Base-by-base conservation (phyloP, 768 basidiomycete genomes). In the Kwoniella mangroviensis region DNA sequence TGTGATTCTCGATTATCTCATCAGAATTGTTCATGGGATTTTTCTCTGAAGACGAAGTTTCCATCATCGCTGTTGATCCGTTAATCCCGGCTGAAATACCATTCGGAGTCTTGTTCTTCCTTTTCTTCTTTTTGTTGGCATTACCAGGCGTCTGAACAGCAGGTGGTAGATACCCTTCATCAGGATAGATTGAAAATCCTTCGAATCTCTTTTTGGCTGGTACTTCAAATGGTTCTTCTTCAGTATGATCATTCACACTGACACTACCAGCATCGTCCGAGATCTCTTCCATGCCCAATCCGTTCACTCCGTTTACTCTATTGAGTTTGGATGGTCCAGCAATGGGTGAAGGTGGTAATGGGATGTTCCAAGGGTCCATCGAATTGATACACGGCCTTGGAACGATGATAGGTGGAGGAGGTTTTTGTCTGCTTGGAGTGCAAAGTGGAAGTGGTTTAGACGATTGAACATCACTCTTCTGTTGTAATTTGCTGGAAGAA, bases 151-250 rank as follows among this genome's bases (percentile, higher is more conserved):
- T 43, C 21, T 53, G 59, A 40, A 58, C 21, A 3, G 64, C 59
- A 11, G 59, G n/a, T 19, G 78, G 75, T 1, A 79, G 63, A 56
- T 77, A 79, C 3, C 78, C 78, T 41, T 75, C 78, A 57, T 79
- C 78, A 1, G 78, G 78, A 6, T 73, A 75, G 41, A 76, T 76
- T 9, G 72, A 75, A 42, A 70, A 79, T 10, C 75, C 75, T 13
- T 67, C 70, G 19, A 52, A 68, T 15, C 53, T 70, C 57, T 19
- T 58, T 49, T 61, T 67, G 41, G 12, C 15, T 62, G 28, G 21
- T 28, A 24, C 15, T 19, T 1, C 28, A 13, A 41, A 24, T 26
- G 54, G 60, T 43, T 57, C 67, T 22, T 54, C 63, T 53, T 65
- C 22, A 7, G 42, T n/a, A 21, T 54, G 40, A 60, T 66, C 54